Base-by-base conservation (phyloP, 495 filamentous ascomycete species). In the Podospora sp. region DNA sequence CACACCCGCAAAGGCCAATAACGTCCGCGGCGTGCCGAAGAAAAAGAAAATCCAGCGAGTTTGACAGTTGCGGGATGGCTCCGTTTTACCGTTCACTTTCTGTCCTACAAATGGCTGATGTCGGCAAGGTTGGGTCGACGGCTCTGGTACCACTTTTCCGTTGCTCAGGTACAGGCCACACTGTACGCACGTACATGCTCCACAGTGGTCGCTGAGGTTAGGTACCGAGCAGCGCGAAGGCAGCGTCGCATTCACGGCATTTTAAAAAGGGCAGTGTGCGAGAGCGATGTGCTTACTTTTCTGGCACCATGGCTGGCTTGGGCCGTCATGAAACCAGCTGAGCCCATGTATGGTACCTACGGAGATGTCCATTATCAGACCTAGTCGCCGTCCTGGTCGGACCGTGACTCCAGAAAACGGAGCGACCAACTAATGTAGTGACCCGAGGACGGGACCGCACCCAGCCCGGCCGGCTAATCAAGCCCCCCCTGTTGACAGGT, bases 351-450 rank as follows among this genome's bases (percentile, higher is more conserved):
- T 63, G 26, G 62, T 26, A 60, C 57, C 0, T 2, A 20, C 7
- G 7, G 50, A 24, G 50, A 9, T 22, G 2, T 36, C 35, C 35
- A 33, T 33, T 62, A 18, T 9, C 50, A 24, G 61, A 21, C 61
- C 29, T 4, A 8, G 29, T 33, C 29, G 29, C 29, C 8, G 8
- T 33, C 29, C 29, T 24, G 61, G 24, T 52, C 63, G 63, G 63
- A 65, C 63, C 63, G 63, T 22, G 52, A 46, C 63, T 65, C 63
- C 50, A 65, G 63, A 24, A 65, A 58, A 57, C 51, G 51, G 52
- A 22, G 9, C 9, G 40, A 11, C 40, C 40, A 46, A 11, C 35
- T 9, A 14, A n/a, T 16, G 51, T 9, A 14, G 35, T 16, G 51
- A 27, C 35, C 51, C 49, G 24, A 25, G 29, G 27, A 63, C 57